These are phyloP conservation scores for Tripterygium wilfordii DNA, from an alignment of 177 flowering plant genomes.

Conservation along the genomic window DNA sequence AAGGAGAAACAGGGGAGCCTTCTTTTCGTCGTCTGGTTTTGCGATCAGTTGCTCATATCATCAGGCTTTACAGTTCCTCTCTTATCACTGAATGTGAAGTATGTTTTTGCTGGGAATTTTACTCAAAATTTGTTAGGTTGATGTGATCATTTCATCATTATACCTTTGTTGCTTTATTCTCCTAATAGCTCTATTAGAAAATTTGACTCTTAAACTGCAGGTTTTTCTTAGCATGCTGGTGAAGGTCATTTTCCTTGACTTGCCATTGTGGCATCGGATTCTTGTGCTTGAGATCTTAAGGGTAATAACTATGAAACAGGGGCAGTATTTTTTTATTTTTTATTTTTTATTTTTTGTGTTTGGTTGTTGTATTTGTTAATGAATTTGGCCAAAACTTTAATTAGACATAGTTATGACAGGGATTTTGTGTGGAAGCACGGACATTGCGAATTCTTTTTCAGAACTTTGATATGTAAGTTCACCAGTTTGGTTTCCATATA, in stretches of 20 bases:
- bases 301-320: conserved; percentile 41
- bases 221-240: conserved; percentile 96
- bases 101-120: too few relatives aligned
- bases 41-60: conserved; percentile 93
- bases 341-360: neutral
- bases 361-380: conserved; percentile 1
- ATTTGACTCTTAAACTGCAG: conserved; percentile 33
- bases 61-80: conserved; percentile 86
- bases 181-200: neutral
- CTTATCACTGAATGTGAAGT: conserved; percentile 97
- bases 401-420: too few relatives aligned
- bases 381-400: too few relatives aligned
- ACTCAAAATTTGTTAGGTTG: too few relatives aligned
- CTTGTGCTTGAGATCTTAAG: conserved; percentile 96
- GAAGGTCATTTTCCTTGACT: conserved; percentile 71
- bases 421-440: conserved; percentile 96
- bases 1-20: conserved; percentile 96
- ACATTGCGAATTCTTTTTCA: conserved; percentile 85
- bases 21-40: conserved; percentile 88
- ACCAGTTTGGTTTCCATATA: neutral
- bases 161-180: neutral
- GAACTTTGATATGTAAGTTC: conserved; percentile 93
- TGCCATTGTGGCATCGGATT: conserved; percentile 97
- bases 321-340: neutral
- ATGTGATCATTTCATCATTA: neutral